Conservation (phyloP, 2,329 filamentous ascomycete species). For the Magnaporthiopsis incrustans region DNA sequence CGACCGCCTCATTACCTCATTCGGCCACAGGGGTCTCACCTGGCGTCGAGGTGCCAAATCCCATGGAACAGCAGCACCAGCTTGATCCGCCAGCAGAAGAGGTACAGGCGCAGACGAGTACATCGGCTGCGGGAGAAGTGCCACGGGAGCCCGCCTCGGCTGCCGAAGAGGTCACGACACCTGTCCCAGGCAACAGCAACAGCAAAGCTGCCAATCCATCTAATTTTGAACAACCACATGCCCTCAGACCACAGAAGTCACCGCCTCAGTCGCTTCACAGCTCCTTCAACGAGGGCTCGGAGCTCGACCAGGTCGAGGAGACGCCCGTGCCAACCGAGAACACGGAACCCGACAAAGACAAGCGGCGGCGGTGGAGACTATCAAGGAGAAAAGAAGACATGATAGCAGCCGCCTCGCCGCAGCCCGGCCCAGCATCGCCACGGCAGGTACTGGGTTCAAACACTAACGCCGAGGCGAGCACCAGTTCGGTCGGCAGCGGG, state of each 20-base stretch:
- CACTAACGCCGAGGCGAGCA: constrained; percentile 55
- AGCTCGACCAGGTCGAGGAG: constrained; percentile 67
- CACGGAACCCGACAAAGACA: constrained; percentile 51
- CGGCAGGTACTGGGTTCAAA: constrained; percentile 50
- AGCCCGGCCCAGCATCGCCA: constrained; percentile 23
- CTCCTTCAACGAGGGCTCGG: constrained; percentile 71
- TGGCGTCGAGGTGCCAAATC: constrained; percentile 35
- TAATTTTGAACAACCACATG: neutral
- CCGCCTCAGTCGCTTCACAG: constrained; percentile 72
- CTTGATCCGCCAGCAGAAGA: constrained; percentile 1
- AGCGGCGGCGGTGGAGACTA: constrained; percentile 64
- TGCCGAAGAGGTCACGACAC: neutral
- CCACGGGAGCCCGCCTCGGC: neutral
- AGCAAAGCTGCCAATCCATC: neutral
- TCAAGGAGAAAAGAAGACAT: constrained; percentile 58
- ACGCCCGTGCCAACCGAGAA: constrained; percentile 16
- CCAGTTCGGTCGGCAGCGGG: constrained; percentile 59
- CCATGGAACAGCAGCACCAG: constrained; percentile 28
- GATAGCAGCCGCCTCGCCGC: constrained; percentile 17
- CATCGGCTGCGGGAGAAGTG: neutral
- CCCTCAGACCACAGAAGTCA: constrained; percentile 59
- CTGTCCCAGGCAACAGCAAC: neutral
- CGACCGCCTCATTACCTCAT: constrained; percentile 62
- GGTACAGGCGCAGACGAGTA: neutral
- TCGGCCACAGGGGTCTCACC: constrained; percentile 40